These are phyloP conservation scores for Starmerella bombicola DNA, from an alignment of 805 yeast genomes.

Conservation along the genomic window DNA sequence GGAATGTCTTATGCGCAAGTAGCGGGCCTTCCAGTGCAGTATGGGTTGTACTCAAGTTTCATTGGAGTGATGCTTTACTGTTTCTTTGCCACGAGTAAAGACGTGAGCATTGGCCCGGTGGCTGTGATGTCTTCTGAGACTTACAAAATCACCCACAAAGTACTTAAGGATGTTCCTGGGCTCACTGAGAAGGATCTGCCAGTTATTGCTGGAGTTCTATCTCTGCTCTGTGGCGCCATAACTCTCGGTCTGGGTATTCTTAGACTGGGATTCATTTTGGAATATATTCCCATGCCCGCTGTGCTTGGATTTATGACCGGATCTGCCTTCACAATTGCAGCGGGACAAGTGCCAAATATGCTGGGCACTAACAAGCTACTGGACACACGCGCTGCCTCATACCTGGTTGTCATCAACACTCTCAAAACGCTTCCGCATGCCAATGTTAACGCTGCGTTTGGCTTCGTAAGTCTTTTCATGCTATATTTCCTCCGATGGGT, in stretches of 20 bases:
- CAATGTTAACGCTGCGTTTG: slow-evolving; percentile 78
- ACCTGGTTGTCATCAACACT: slow-evolving; percentile 54
- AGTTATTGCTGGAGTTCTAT: slow-evolving; percentile 63
- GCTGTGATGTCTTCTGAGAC: slow-evolving; percentile 90
- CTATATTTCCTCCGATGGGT: slow-evolving; percentile 59
- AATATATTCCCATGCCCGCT: slow-evolving; percentile 80
- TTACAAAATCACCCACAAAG: slow-evolving; percentile 59
- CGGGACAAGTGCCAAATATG: slow-evolving; percentile 77
- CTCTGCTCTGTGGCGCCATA: slow-evolving; percentile 75
- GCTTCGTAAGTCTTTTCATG: slow-evolving; percentile 60
- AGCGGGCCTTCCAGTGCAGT: slow-evolving; percentile 70
- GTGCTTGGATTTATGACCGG: slow-evolving; percentile 93
- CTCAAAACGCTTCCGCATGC: slow-evolving; percentile 59
- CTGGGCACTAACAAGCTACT: slow-evolving; percentile 59
- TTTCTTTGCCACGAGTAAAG: slow-evolving; percentile 87
- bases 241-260: slow-evolving; percentile 71
- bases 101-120: slow-evolving; percentile 92
- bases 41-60: slow-evolving; percentile 82
- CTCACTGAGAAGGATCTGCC: slow-evolving; percentile 40
- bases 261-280: slow-evolving; percentile 77
- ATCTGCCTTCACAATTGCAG: slow-evolving; percentile 69
- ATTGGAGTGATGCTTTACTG: slow-evolving; percentile 83
- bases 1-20: slow-evolving; percentile 88
- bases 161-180: slow-evolving; percentile 39
- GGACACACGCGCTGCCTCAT: slow-evolving; percentile 62